These are phyloP conservation scores for Colletotrichum aenigma DNA, from an alignment of 2,329 filamentous ascomycete genomes.

Conservation along the genomic window DNA sequence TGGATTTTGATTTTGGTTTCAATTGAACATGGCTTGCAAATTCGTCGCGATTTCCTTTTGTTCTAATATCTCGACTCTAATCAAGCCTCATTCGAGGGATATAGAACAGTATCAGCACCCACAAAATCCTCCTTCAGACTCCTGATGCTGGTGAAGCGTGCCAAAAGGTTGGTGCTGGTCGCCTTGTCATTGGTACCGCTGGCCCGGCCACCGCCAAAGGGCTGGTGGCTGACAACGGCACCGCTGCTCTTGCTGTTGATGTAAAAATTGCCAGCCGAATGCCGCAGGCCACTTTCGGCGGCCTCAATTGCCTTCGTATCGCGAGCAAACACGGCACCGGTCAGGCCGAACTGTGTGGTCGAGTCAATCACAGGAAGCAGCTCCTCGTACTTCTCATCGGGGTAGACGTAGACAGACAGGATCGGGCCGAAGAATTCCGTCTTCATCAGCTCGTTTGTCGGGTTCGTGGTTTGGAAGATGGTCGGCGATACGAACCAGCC, in stretches of 20 bases:
- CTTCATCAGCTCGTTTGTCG: constrained; percentile 74
- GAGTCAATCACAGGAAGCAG: constrained; percentile 61
- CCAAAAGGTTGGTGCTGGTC: constrained; percentile 66
- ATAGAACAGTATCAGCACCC: constrained; percentile 65
- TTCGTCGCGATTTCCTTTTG: neutral
- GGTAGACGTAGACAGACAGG: constrained; percentile 67
- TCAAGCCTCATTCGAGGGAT: constrained; percentile 73
- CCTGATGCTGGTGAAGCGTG: constrained; percentile 69
- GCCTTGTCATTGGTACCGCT: constrained; percentile 78
- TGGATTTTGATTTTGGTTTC: constrained; percentile 20
- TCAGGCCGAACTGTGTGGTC: constrained; percentile 79
- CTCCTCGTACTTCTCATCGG: constrained; percentile 65
- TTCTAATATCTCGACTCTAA: fast-evolving
- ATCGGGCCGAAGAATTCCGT: constrained; percentile 86
- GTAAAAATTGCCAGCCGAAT: constrained; percentile 84
- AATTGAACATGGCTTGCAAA: neutral
- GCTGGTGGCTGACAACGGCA: constrained; percentile 74
- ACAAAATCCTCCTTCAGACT: constrained; percentile 78
- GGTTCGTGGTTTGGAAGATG: constrained; percentile 76
- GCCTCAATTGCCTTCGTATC: constrained; percentile 69
- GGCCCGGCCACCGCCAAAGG: constrained; percentile 71
- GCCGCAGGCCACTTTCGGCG: constrained; percentile 73
- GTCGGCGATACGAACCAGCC: constrained; percentile 88
- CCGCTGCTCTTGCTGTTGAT: constrained; percentile 84
- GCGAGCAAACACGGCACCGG: constrained; percentile 75